Base-by-base conservation (phyloP, 257 asterid species). In the Paulownia fortunei region DNA sequence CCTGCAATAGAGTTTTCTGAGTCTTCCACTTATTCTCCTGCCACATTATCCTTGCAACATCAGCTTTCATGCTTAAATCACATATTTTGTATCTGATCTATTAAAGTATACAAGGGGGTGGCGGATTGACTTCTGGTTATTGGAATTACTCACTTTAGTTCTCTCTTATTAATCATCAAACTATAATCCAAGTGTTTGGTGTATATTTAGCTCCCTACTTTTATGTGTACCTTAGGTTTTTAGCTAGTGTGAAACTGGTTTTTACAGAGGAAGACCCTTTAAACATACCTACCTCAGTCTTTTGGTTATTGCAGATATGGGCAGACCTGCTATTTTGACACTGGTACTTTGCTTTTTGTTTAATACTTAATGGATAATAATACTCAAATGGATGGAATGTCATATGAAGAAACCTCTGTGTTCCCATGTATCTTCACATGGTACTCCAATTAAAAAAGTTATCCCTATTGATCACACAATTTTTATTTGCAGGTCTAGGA, bases 401-500 rank as follows among this genome's bases (percentile, higher is more conserved):
- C 62, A 74, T 73, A 30, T 61, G 8, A 64, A 63, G 77, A 13
- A 36, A 47, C 19, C 19, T 23, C 30, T 16, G n/a, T 12, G 56
- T 51, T 47, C 66, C 52, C 15, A 12, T 34, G 36, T 72, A 27
- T 46, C 39, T 59, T 18, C 60, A 39, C 37, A n/a, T 55, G 39
- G 42, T 58, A 55, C 56, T 13, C 61, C 56, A 64, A 15, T 52
- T 32, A 30, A 42, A 54, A 8, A 27, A 36, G 71, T 76, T 19
- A 70, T 16, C 73, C 47, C 30, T 21, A 49, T 52, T 74, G 58
- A 77, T 73, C 44, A 55, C 49, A 26, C 18, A 19, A 34, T 47
- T 80, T 76, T 62, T 13, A 15, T 74, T 56, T 80, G 72, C 89
- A 95, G 99, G 82, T 78, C 94, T 56, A 91, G 99, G 77, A 93